Evolutionary conservation across 2,329 filamentous ascomycete genomes (phyloP).

Genomic region (Neophaeococcomyces mojaviensis): DNA sequence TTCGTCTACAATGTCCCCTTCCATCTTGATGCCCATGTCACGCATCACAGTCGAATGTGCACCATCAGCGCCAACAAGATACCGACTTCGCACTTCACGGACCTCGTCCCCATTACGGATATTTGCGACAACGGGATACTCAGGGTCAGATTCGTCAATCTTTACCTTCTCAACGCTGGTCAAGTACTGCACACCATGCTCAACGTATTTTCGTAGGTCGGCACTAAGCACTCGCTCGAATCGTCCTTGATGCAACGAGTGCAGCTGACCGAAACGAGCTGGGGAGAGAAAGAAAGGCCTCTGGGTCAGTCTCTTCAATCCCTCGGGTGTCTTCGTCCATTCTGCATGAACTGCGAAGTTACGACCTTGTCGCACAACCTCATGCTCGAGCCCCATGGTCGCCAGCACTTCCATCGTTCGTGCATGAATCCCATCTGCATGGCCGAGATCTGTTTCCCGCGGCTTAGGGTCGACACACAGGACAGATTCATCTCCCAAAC

Average conservation of each 20-base stretch:
- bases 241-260: constrained; percentile 59
- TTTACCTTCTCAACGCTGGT: constrained; percentile 58
- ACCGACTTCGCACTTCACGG: background rate
- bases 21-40: constrained; percentile 48
- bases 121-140: constrained; percentile 30
- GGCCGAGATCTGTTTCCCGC: constrained; percentile 32
- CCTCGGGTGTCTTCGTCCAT: constrained; percentile 26
- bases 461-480: constrained; percentile 38
- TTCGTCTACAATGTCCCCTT: constrained; percentile 44
- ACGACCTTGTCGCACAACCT: constrained; percentile 33
- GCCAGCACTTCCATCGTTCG: constrained; percentile 38
- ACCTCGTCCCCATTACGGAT: constrained; percentile 10
- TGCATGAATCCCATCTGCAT: constrained; percentile 38
- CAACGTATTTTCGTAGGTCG: constrained; percentile 56
- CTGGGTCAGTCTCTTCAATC: background rate
- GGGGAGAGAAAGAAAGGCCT: background rate
- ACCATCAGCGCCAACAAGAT: constrained; percentile 60
- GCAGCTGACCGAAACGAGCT: background rate
- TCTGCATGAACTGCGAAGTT: constrained; percentile 34
- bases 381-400: constrained; percentile 34
- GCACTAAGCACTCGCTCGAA: constrained; percentile 64
- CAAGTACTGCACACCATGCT: constrained; percentile 51
- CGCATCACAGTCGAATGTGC: constrained; percentile 58
- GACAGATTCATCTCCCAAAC: constrained; percentile 34
- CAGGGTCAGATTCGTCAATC: constrained; percentile 45